Percentiles rank a stretch among this genome's conserved stretches.
Evolutionary conservation across 1,284 basidiomycete species (phyloP).

Genomic region (Neonothopanus nambi): DNA sequence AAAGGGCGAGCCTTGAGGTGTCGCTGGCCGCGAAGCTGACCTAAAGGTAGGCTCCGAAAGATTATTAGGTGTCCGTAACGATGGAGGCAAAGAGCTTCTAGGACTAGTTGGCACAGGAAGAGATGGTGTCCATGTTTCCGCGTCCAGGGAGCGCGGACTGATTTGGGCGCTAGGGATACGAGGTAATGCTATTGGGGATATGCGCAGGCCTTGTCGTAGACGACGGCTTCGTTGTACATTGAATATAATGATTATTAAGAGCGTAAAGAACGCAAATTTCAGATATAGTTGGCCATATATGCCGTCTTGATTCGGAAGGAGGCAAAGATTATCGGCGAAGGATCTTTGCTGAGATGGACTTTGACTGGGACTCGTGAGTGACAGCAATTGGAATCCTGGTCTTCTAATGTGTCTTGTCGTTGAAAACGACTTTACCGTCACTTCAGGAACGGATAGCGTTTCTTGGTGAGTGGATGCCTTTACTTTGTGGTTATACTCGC

Average conservation of each 20-base stretch:
- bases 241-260: conserved; percentile 34
- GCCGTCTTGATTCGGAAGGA: conserved; percentile 65
- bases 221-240: conserved; percentile 29
- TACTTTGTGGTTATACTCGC: conserved; percentile 65
- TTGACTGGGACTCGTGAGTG: conserved; percentile 53
- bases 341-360: conserved; percentile 36
- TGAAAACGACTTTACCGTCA: conserved; percentile 83
- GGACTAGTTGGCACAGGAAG: conserved; percentile 32
- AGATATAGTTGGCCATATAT: conserved; percentile 63
- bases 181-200: conserved; percentile 16
- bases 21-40: conserved; percentile 34
- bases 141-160: conserved; percentile 18
- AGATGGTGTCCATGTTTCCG: conserved; percentile 38
- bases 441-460: conserved; percentile 47
- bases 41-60: conserved; percentile 30
- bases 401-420: conserved; percentile 73
- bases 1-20: conserved; percentile 34
- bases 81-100: conserved; percentile 29
- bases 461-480: conserved; percentile 27
- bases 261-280: conserved; percentile 46
- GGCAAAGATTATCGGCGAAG: conserved; percentile 57
- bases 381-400: conserved; percentile 86
- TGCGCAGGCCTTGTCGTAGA: conserved; percentile 4
- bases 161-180: conserved; percentile 16
- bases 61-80: conserved; percentile 34